A percentile compares a stretch with the other conserved stretches of the same genome.
phyloP scores from a whole-genome alignment of 129 eudicot species.

The Chrysanthemum lavandulifolium region DNA sequence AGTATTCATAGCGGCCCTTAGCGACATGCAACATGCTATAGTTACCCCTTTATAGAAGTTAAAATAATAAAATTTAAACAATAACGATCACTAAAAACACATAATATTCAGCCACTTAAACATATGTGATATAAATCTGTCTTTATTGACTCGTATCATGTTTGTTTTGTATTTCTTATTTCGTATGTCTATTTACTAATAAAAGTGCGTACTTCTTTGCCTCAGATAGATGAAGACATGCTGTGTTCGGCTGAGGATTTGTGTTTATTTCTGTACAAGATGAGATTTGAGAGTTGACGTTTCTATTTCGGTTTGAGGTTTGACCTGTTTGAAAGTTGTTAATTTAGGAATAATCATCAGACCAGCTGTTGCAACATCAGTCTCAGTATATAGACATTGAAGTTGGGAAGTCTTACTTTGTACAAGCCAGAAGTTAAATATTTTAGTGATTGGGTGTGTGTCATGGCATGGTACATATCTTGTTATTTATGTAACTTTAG shows the following conservation, averaged over 20 bases:
- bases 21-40: too few species aligned
- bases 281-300: constrained; percentile 27
- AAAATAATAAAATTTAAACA: too few species aligned
- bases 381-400: constrained; percentile 27
- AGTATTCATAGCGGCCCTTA: too few species aligned
- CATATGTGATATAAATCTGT: too few species aligned
- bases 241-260: constrained; percentile 22
- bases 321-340: constrained; percentile 18
- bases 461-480: constrained; percentile 44
- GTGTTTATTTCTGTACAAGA: constrained; percentile 28
- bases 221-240: constrained; percentile 26
- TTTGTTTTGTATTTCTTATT: background rate
- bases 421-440: constrained; percentile 12
- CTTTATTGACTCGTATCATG: background rate
- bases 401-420: constrained; percentile 15
- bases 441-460: constrained; percentile 15
- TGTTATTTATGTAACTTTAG: constrained; percentile 27
- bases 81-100: too few species aligned
- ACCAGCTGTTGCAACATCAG: constrained; percentile 16
- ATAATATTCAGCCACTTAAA: too few species aligned
- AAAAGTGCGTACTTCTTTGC: too few species aligned
- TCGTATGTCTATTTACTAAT: background rate
- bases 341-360: constrained; percentile 22
- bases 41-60: too few species aligned
- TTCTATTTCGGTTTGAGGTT: constrained; percentile 4